phyloP scores from a whole-genome alignment of 1,139 yeast species.

The Zygoascus hellenicus region DNA sequence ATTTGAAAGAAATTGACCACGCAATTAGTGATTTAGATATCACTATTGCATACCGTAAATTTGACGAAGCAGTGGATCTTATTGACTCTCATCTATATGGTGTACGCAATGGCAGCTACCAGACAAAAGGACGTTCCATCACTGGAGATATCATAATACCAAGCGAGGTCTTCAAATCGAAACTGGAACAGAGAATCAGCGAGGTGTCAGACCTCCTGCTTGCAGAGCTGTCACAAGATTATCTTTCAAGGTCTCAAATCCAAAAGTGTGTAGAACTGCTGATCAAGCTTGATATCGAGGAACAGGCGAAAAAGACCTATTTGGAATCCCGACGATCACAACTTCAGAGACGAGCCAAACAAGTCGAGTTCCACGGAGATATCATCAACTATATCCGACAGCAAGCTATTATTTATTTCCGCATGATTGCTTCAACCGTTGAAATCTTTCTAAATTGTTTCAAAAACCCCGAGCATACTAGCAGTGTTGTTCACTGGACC shows the following conservation, averaged over 20 bases:
- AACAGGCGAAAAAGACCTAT: constrained; percentile 45
- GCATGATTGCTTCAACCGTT: constrained; percentile 46
- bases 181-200: constrained; percentile 29
- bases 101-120: constrained; percentile 1
- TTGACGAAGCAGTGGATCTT: constrained; percentile 49
- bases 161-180: constrained; percentile 20
- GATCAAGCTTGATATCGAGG: constrained; percentile 39
- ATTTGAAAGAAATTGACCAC: constrained; percentile 45
- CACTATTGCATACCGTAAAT: constrained; percentile 56
- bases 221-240: constrained; percentile 33
- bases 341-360: constrained; percentile 42
- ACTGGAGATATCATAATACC: constrained; percentile 8
- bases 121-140: constrained; percentile 2
- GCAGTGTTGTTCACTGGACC: constrained; percentile 61
- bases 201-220: constrained; percentile 28
- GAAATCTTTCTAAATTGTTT: constrained; percentile 44
- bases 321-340: constrained; percentile 43
- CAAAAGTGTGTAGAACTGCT: constrained; percentile 37
- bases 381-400: constrained; percentile 52
- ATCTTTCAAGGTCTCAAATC: constrained; percentile 29
- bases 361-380: constrained; percentile 51
- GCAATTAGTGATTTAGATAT: constrained; percentile 63
- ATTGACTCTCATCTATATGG: constrained; percentile 24
- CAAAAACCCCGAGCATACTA: constrained; percentile 33
- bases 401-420: constrained; percentile 55